Conservation (phyloP, 1,284 basidiomycete genomes). For the Farysia itapuensis region DNA sequence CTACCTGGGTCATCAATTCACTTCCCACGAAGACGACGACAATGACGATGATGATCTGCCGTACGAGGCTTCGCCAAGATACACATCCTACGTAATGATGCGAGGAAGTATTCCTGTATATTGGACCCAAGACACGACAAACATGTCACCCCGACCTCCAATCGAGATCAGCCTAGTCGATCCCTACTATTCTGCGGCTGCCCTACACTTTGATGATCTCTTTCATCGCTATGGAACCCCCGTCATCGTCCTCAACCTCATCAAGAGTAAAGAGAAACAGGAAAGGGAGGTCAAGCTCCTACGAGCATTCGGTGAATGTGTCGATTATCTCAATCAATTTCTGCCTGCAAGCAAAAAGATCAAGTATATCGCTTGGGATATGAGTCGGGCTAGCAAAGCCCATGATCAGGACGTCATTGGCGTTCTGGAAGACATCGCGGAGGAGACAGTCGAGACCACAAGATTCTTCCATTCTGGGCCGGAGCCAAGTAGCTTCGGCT, state of each 20-base stretch:
- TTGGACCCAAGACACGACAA: constrained; percentile 91
- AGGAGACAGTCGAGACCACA: constrained; percentile 87
- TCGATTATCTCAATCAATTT: constrained; percentile 92
- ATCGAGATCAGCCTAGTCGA: constrained; percentile 89
- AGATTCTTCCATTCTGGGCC: constrained; percentile 81
- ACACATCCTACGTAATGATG: constrained; percentile 95
- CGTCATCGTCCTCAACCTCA: constrained; percentile 90
- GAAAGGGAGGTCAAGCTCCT: constrained; percentile 92
- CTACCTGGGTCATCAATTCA: background rate
- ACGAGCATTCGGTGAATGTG: constrained; percentile 88
- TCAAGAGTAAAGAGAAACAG: constrained; percentile 67
- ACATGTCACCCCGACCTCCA: constrained; percentile 87
- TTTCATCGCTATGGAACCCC: constrained; percentile 87
- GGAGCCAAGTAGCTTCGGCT: constrained; percentile 35
- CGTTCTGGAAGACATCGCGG: constrained; percentile 90
- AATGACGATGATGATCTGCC: constrained; percentile 18
- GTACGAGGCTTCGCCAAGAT: constrained; percentile 67
- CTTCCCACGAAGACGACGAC: constrained; percentile 1
- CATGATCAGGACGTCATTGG: constrained; percentile 95
- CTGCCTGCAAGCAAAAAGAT: constrained; percentile 77
- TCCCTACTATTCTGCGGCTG: constrained; percentile 90
- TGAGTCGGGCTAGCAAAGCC: constrained; percentile 66
- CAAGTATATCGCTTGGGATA: constrained; percentile 92
- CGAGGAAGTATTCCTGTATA: constrained; percentile 92
- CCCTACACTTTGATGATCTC: constrained; percentile 89